Evolutionary conservation across 192 early-diverging fungal species (phyloP).

Genomic region (Pilaira anomala): DNA sequence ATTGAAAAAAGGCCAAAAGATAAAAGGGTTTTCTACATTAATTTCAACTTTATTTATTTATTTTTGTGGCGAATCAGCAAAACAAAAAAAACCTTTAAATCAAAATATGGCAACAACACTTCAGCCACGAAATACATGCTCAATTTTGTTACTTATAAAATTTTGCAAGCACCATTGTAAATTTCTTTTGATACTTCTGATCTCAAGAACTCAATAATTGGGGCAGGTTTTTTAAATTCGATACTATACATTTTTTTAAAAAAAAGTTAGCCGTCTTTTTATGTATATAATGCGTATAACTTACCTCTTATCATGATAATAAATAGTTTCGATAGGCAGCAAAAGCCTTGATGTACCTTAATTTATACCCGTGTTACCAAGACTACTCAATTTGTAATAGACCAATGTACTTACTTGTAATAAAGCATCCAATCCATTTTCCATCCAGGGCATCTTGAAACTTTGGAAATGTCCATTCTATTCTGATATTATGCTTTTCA

Average conservation of each 20-base stretch:
- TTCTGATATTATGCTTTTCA: conserved; percentile 44
- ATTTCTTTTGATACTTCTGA: conserved; percentile 24
- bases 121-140: no score
- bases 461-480: conserved; percentile 55
- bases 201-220: conserved; percentile 17
- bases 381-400: not conserved
- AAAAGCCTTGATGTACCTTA: conserved; percentile 55
- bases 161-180: conserved; percentile 13
- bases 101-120: no score
- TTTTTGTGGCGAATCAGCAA: no score
- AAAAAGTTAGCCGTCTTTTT: not conserved
- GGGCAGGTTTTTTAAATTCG: conserved; percentile 19
- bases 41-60: no score
- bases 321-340: conserved; percentile 48
- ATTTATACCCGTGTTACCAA: not conserved
- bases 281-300: conserved; percentile 9
- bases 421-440: conserved; percentile 65
- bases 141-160: conserved; percentile 7
- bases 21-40: no score
- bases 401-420: conserved; percentile 50
- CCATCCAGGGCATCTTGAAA: conserved; percentile 34
- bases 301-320: conserved; percentile 44
- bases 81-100: no score
- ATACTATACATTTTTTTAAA: conserved; percentile 20
- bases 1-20: no score